These are phyloP conservation scores for Macadamia integrifolia DNA, from an alignment of 164 flowering plant species.

Conservation along the genomic window DNA sequence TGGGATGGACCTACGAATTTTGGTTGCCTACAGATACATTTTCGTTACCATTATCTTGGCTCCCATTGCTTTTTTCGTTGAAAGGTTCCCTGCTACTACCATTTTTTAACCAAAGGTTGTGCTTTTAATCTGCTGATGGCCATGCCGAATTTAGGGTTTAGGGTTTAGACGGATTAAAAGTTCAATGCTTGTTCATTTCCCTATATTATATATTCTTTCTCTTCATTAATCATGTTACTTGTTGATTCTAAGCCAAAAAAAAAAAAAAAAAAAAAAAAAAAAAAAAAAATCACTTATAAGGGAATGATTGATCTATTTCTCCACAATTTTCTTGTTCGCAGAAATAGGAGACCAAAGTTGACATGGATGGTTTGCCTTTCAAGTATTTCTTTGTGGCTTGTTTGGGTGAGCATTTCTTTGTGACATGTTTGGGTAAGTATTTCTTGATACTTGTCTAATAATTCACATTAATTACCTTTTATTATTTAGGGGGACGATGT, in stretches of 20 bases:
- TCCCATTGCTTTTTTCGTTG: slow-evolving; percentile 56
- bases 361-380: slow-evolving; percentile 37
- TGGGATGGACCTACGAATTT: slow-evolving; percentile 49
- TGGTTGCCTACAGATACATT: slow-evolving; percentile 56
- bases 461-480: too few relatives aligned
- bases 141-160: background rate
- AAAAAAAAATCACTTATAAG: too few relatives aligned
- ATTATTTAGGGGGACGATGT: slow-evolving; percentile 40
- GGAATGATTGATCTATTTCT: background rate
- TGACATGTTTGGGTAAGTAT: too few relatives aligned
- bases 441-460: too few relatives aligned
- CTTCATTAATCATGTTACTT: too few relatives aligned
- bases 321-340: slow-evolving; percentile 12
- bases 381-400: slow-evolving; percentile 50
- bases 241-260: too few relatives aligned
- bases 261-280: too few relatives aligned
- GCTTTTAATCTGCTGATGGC: too few relatives aligned
- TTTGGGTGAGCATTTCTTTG: slow-evolving; percentile 42
- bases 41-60: slow-evolving; percentile 44
- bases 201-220: too few relatives aligned
- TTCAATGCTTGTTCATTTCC: background rate
- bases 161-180: background rate
- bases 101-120: background rate
- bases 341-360: slow-evolving; percentile 51
- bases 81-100: slow-evolving; percentile 31